Evolutionary conservation across 2,329 filamentous ascomycete genomes (phyloP), one percentile per base, ranked within the genome.

Genomic region (Mycosphaerella arachidis): DNA sequence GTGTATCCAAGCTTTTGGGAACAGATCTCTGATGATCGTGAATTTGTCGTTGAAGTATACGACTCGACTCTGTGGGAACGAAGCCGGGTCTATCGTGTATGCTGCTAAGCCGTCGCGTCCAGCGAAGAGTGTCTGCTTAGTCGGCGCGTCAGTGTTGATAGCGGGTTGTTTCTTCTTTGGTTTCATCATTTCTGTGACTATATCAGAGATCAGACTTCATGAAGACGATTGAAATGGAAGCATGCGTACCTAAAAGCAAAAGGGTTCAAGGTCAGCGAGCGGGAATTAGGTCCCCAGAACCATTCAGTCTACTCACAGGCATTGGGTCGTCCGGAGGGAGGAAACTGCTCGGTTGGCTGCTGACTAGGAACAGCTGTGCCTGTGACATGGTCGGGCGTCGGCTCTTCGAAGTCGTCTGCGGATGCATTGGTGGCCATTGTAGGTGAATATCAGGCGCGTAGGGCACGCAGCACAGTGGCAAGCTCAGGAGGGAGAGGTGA

Each of bases 1-100:
- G 77, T 99, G 94, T 4, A 97, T 81, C 3, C 84, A 86, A 3
- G 90, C 85, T 75, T 97, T 99, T 8, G 94, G 92, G 72, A 86
- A 99, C 62, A 86, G 79, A 77, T 99, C 94, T 67, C 87, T 82
- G 73, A 97, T 90, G 20, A 86, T 83, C 54, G 92, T 89, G 66
- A 88, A 91, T 61, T 85, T 77, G n/a, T 84, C 79, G 64, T 85
- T 84, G 74, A 86, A 79, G 70, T 86, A 87, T 57, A 94, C 79
- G 1, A 92, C 83, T 8, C 82, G 77, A 29, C 78, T 80, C 5
- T 80, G 66, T 1, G 86, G 81, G 68, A 85, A 88, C 1, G 80
- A 78, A 35, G 82, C 79, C 0, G 90, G 90, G 56, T 84, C 75
- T 7, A 77, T 68, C 53, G 89, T 86, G 74, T 94, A 94, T 20